Base-by-base conservation (phyloP, 1,284 basidiomycete genomes). In the Marasmius oreades region DNA sequence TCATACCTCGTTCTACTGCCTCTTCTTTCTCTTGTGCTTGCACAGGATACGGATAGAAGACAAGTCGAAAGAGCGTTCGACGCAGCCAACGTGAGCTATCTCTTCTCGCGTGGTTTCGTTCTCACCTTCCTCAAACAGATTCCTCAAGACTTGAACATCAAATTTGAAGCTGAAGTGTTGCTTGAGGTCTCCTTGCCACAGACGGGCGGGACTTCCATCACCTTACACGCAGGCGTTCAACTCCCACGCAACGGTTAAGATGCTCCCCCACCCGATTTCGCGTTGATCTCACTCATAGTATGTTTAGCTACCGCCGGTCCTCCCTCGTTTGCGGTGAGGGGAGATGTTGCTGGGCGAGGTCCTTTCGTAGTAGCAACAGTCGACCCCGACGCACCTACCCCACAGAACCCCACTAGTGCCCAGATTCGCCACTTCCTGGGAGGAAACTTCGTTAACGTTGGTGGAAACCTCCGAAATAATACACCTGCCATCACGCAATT, bases 371-470 rank as follows among this genome's bases (percentile, higher is more conserved):
- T 81, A 20, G 74, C 74, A 0, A 64, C 70, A 12, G 73, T 81
- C 5, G 81, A 83, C 57, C 80, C 74, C 5, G 79, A 83, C 58
- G 78, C 77, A 7, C 80, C 80, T 1, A 77, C 79, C 8, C 80
- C 79, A 1, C 74, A 79, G 58, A 62, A 54, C 12, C 78, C 77
- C 2, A 77, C 74, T 0, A 56, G 26, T 12, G 72, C 79, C 0
- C 74, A 81, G 61, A 78, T 81, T 53, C 73, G 79, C 16, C 81
- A 83, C 63, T 80, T 80, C 66, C 66, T 84, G 4, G 79, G 77
- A 0, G 74, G 76, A 2, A 71, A 79, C 64, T 81, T 66, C 43
- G 57, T 53, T 5, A 50, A 59, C 36, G 54, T 52, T 20, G 61
- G 33, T 53, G 54, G 42, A 5, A 61, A 59, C 12, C 42, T 81